Base-by-base conservation (phyloP, 768 basidiomycete species). In the Xerocomellus chrysenteron region DNA sequence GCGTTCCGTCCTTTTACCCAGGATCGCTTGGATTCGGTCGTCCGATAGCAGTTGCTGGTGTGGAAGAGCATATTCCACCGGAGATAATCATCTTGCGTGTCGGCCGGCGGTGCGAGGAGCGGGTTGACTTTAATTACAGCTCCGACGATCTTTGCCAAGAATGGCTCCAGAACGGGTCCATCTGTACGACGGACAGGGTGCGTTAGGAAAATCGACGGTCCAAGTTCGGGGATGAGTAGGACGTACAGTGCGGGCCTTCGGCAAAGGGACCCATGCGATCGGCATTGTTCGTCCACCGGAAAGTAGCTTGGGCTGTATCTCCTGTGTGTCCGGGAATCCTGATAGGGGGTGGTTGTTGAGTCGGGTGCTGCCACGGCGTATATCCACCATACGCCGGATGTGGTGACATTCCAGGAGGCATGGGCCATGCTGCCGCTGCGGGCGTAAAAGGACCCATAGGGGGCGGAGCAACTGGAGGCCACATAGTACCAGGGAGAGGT, bases 1-100 rank as follows among this genome's bases (percentile, higher is more conserved):
- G 80, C 78, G 14, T 78, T 74, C 13, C 88, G 82, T 8, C 89
- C 88, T 33, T 73, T 76, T 5, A 81, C 76, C 89, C 89, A 91
- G 0, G 88, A 88, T 24, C 82, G 75, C 3, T 74, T 58, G 4
- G 79, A 75, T 55, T 90, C 89, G n/a, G 74, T 78, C 5, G 85
- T 87, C 54, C 84, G 81, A 61, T 81, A 81, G 52, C 84, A 83
- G 56, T 82, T 77, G 40, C 77, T 80, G 7, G 86, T 80, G 7
- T 76, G 73, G 67, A 84, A 88, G 41, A 87, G 77, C 84, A 91
- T 87, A 71, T 88, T 87, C 87, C 88, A 90, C 46, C 80, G 82
- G 43, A 91, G 73, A 65, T 82, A 81, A 6, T 79, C 78, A 1
- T 80, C 77, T 5, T 72, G 62, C 5, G 68, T 67, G 10, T 76